phyloP scores from a whole-genome alignment of 2,329 filamentous ascomycete genomes.

The Sphaerulina populicola region DNA sequence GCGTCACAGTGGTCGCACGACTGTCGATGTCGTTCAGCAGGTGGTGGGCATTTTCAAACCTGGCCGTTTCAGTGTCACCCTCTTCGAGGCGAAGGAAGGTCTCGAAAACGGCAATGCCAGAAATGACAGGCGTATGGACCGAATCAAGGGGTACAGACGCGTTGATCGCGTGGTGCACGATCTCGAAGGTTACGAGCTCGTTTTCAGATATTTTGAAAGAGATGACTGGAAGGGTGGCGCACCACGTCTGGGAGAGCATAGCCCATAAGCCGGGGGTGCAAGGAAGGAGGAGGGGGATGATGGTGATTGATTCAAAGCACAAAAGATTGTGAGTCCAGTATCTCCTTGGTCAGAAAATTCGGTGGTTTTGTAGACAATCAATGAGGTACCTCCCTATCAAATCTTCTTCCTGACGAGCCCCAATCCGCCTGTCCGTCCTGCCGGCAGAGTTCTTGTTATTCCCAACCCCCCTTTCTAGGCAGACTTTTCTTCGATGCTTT shows the following conservation, averaged over 20 bases:
- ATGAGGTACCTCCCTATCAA: too few species aligned
- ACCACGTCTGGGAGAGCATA: slow-evolving; percentile 52
- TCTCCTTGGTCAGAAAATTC: too few species aligned
- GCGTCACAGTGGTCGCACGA: slow-evolving; percentile 76
- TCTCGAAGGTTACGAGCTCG: slow-evolving; percentile 90
- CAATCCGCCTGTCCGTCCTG: too few species aligned
- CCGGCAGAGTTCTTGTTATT: too few species aligned
- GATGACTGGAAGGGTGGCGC: slow-evolving; percentile 67
- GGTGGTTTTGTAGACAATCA: too few species aligned
- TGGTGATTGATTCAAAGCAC: too few species aligned
- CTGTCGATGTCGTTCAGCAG: slow-evolving; percentile 82
- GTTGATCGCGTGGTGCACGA: slow-evolving; percentile 95
- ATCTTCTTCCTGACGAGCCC: too few species aligned
- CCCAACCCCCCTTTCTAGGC: too few species aligned
- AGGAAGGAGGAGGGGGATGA: background rate
- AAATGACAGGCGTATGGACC: slow-evolving; percentile 56
- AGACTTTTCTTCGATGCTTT: too few species aligned
- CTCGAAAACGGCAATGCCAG: slow-evolving; percentile 37
- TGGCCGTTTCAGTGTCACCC: slow-evolving; percentile 91
- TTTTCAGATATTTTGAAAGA: slow-evolving; percentile 93
- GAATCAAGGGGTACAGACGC: slow-evolving; percentile 74
- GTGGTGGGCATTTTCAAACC: slow-evolving; percentile 95
- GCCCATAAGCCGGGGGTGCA: slow-evolving; percentile 5
- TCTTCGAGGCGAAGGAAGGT: slow-evolving; percentile 77
- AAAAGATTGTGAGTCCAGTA: too few species aligned